Evolutionary conservation across 306 rosid genomes (phyloP), one percentile per base, ranked within the genome.

Genomic region (Albizia julibrissin): DNA sequence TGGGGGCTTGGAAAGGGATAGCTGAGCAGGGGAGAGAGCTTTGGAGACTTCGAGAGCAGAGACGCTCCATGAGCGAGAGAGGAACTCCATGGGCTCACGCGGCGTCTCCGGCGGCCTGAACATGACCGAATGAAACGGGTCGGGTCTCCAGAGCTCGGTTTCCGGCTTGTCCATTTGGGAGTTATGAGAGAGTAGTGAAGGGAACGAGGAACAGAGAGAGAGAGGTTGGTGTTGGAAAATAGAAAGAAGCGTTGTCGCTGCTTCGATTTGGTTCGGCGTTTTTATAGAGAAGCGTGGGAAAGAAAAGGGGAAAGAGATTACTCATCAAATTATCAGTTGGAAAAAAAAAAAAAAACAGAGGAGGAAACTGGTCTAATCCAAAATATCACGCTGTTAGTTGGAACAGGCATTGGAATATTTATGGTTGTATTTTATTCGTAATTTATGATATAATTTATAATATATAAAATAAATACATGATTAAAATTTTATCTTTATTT

Each of bases 51-150:
- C 94, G 10, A 77, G 68, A 37, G 99, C 93, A 6, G 99, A 95
- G 29, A 89, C 84, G 75, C 98, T 90, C 98, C 98, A 95, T 1
- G 98, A 95, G 31, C 98, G 97, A 0, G 97, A 95, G 56, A 93
- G 95, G 29, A 89, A 95, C 89, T 95, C 98, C 94, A 93, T 93
- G 59, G 99, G 92, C 83, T 89, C 97, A 0, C 83, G 86, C 1
- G 97, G 97, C 5, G 97, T 86, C 82, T 90, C 95, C 70, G 98
- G 93, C 1, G 91, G 95, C 44, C 88, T 80, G 82, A 84, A 90
- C 31, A 89, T 21, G 62, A 81, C 29, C 8, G 83, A 0, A 8
- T 81, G 91, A 29, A 85, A 78, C 3, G 87, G 87, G 85, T 92
- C 92, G 50, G 86, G 84, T 79, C 89, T 73, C 89, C 92, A 91